Base-by-base conservation (phyloP, 2,329 filamentous ascomycete species). In the Dothiorella sarmentorum region DNA sequence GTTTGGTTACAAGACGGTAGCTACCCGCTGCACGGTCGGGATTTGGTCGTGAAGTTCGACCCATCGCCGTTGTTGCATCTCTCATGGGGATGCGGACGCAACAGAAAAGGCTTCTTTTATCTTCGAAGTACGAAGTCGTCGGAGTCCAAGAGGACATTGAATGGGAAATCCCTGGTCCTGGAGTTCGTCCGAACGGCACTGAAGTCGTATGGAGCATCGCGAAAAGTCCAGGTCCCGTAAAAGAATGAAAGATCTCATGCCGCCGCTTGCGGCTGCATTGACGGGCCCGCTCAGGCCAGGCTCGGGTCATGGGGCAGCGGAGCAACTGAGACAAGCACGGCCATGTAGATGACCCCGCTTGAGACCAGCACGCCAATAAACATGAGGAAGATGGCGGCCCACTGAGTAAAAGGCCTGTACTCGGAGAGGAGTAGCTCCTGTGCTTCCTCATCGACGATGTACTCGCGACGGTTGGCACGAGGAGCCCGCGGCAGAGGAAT, bases 321-420 rank as follows among this genome's bases (percentile, higher is more conserved):
- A 35, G 37, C 37, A 56, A 43, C 37, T 18, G 52, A 43, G n/a
- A 33, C 37, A 24, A 52, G 45, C 24, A 59, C 22, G 20, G 47
- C 57, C 20, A 59, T 44, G 11, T 45, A 53, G 10, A 55, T 24
- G 22, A 59, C 47, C 38, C 47, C 51, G 17, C 20, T 33, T 7
- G 35, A 45, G 47, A 59, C 43, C 38, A 53, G n/a, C 15, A 59
- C 11, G 38, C 57, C 57, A 38, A 59, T 26, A 15, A 53, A 15
- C 4, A 59, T 18, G 11, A 53, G 29, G 7, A 45, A 43, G n/a
- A 27, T 29, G 4, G 40, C 31, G 22, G 43, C 49, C 47, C 47
- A 53, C 22, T 47, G 57, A 2, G 51, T 51, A 15, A 31, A 55
- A 13, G 38, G 47, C 49, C 20, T 55, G 57, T 47, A 59, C 31